Conservation (phyloP, 768 basidiomycete species). For the Boletus speciosus region DNA sequence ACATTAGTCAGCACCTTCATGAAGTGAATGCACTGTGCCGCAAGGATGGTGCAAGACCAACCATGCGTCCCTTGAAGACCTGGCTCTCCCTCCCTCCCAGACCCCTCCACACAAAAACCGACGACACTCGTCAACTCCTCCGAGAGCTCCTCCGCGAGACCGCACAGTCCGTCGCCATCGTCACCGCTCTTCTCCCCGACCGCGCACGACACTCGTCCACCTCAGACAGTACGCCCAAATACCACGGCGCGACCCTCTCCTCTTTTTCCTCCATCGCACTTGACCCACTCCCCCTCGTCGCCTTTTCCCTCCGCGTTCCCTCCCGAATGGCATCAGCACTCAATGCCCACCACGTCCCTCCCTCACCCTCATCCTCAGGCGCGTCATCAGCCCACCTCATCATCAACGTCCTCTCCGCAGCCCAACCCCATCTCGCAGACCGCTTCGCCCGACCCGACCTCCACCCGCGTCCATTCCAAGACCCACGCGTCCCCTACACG, state of each 20-base stretch:
- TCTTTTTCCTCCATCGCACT: conserved; percentile 91
- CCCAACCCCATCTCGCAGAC: conserved; percentile 59
- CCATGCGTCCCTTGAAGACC: neutral
- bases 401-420: conserved; percentile 74
- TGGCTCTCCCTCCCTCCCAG: neutral
- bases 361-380: neutral
- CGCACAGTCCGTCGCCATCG: conserved; percentile 83
- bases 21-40: neutral
- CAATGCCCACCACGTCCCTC: conserved; percentile 24
- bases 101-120: conserved; percentile 5
- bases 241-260: conserved; percentile 90
- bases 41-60: neutral
- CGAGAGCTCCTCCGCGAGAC: conserved; percentile 66
- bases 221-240: conserved; percentile 24
- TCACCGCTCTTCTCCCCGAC: conserved; percentile 61
- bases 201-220: neutral
- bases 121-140: conserved; percentile 31
- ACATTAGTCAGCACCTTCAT: neutral
- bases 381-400: conserved; percentile 50
- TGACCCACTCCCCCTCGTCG: conserved; percentile 82
- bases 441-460: conserved; percentile 73
- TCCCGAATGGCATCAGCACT: conserved; percentile 79
- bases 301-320: conserved; percentile 87
- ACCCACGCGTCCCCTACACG: conserved; percentile 33
- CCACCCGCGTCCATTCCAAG: conserved; percentile 56